Base-by-base conservation (phyloP, 352 stramenopile species). In the Phytophthora fragariaefolia region DNA sequence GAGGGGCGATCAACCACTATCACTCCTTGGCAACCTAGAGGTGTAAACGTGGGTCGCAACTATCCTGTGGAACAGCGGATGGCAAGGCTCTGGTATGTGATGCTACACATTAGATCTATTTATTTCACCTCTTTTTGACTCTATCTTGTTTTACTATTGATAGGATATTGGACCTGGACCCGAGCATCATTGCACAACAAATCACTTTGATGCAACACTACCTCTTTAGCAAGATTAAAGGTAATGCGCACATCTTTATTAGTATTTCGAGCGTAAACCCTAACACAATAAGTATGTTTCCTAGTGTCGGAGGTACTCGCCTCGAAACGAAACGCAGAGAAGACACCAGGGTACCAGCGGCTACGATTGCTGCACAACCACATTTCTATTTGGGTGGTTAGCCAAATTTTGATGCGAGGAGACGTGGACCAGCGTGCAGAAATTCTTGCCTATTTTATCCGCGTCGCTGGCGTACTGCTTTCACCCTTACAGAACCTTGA, bases 171-270 rank as follows among this genome's bases (percentile, higher is more conserved):
- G 84, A 93, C 59, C 62, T 96, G 42, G 82, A 96, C 46, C 79
- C 83, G 13, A 90, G 82, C 51, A 77, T 91, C 1, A 83, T 96
- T 34, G 86, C 89, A 1, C 84, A 94, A 28, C 89, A 96, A 66
- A 91, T 96, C 58, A 95, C 89, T 2, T 45, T 93, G 49, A 85
- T 96, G 58, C 85, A 96, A 55, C 89, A 96, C 61, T 96, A 92
- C 58, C 72, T 96, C 20, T 93, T 95, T 67, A 94, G 88, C 66
- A 90, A 93, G 34, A 93, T 96, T 50, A 90, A 90, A 86, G 83
- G 85, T 91, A 66, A 40, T 3, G 15, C 3, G 18, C 40, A 47
- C 4, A 47, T 47, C 5, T n/a, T 6, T 42, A 5, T 17, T 20
- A 3, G 15, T 18, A 36, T 12, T 12, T 15, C 9, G 30, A 20